Percentiles rank a stretch among this genome's conserved stretches.
phyloP scores from a whole-genome alignment of 2,329 filamentous ascomycete species.

The Graphium sp. region DNA sequence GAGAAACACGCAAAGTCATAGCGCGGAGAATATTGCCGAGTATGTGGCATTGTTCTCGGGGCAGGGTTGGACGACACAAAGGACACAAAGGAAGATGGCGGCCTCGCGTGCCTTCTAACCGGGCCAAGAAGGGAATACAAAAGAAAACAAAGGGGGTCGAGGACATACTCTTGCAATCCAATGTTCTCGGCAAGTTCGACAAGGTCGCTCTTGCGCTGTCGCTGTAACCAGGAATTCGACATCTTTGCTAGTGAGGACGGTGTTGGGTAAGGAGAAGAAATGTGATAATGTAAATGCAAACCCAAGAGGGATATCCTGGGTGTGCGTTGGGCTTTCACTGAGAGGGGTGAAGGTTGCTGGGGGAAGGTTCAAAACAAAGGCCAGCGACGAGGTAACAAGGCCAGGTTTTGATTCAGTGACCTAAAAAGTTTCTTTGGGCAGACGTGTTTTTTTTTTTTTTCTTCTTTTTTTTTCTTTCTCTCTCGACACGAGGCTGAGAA shows the following conservation, averaged over 20 bases:
- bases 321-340: conserved; percentile 9
- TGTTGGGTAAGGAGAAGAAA: background rate
- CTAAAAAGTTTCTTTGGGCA: no score
- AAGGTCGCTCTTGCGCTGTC: conserved; percentile 71
- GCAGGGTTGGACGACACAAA: no score
- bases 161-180: conserved; percentile 55
- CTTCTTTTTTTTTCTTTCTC: no score
- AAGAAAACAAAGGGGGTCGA: conserved; percentile 2
- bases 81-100: no score
- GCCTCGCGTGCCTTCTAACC: background rate
- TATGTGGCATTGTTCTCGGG: no score
- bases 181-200: conserved; percentile 55
- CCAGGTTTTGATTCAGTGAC: no score
- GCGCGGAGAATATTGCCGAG: no score
- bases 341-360: background rate
- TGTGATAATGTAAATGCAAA: background rate
- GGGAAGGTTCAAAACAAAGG: no score
- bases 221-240: conserved; percentile 56
- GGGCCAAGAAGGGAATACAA: conserved; percentile 1
- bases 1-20: no score
- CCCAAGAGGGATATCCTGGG: conserved; percentile 10
- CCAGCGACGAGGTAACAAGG: no score
- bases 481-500: no score
- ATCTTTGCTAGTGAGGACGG: conserved; percentile 31
- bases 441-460: no score